Base-by-base conservation (phyloP, 1,139 yeast species). In the Kodamaea arcana region DNA sequence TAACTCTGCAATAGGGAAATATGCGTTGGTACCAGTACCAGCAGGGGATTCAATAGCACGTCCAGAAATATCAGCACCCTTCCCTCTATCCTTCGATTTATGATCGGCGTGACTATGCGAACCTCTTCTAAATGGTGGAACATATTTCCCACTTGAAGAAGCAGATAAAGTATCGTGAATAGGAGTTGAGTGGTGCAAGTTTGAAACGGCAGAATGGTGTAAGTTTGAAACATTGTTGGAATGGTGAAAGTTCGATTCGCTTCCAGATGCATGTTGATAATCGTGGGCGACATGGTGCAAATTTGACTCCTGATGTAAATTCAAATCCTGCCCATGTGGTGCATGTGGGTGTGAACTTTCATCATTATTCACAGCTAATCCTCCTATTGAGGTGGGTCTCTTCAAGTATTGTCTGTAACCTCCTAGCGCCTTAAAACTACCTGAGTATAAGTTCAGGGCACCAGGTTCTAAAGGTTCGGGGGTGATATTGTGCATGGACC, bases 41-140 rank as follows among this genome's bases (percentile, higher is more conserved):
- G 42, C 45, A 31, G 35, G 46, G 22, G 40, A 44, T 14, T 40
- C 57, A 54, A 30, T 55, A 58, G 32, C 52, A 56, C 41, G 53
- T 56, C 55, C 53, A 5, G 50, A 55, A 29, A 58, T 41, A 24
- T 48, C 48, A 15, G 39, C 41, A 15, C 39, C 33, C 25, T 36
- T 39, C 15, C 39, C 36, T 14, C 21, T 27, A 24, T 31, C 36
- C 31, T 33, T 42, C n/a, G 43, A 46, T 22, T 21, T 29, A 3
- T 38, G 32, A 22, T 34, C 39, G 31, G 40, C 45, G 14, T 47
- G 29, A 5, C 52, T 39, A 24, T 60, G 64, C 2, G 73, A 65
- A 0, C 69, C 69, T 51, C 90, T 67, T 50, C 83, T 63, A 51
- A 75, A 80, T 13, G 90, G 92, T 20, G 90, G 90, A 29, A 83